Evolutionary conservation across 805 yeast species (phyloP), one percentile per base, ranked within the genome.

Genomic region (Sugiyamaella lignohabitans): DNA sequence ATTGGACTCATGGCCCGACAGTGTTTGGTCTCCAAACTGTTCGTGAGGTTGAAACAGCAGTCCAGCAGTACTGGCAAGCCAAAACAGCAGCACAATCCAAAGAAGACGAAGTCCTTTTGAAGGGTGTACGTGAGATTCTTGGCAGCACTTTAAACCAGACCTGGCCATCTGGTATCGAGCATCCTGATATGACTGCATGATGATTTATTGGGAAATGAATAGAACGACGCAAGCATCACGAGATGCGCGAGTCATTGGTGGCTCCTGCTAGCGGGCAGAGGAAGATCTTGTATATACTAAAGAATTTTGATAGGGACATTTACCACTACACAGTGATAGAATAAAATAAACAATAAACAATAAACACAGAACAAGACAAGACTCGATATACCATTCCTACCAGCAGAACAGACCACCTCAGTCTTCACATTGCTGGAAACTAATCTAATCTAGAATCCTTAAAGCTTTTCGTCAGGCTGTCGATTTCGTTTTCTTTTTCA

Each of bases 11-110:
- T 27, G 84, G 85, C 0, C 73, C 79, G 3, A 79, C 89, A 1
- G 93, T 89, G 2, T 66, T 89, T 40, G 98, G 98, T 1, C 80
- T 85, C 22, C 79, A 89, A 38, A 75, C 66, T 22, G 60, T 82
- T 2, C 63, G 59, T 3, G 96, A 89, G 59, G 71, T 89, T 47
- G 63, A 76, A 16, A 68, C 66, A 36, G 95, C 95, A 0, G 63
- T 84, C 11, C 58, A 59, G 0, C 80, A 78, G 53, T 84, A 77
- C 59, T 71, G 79, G 70, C 58, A 58, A 11, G 79, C 79, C 10
- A 58, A 66, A 14, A 19, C 10, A 19, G 58, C 64, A 4, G 56
- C 61, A 3, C 44, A 69, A 8, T 69, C 70, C 27, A 62, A 54
- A 10, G 43, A 51, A 2, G 94, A 84, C 54, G 67, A 59, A 8